These are phyloP conservation scores for Trichoderma oligosporum DNA, from an alignment of 2,329 filamentous ascomycete genomes.

Conservation along the genomic window DNA sequence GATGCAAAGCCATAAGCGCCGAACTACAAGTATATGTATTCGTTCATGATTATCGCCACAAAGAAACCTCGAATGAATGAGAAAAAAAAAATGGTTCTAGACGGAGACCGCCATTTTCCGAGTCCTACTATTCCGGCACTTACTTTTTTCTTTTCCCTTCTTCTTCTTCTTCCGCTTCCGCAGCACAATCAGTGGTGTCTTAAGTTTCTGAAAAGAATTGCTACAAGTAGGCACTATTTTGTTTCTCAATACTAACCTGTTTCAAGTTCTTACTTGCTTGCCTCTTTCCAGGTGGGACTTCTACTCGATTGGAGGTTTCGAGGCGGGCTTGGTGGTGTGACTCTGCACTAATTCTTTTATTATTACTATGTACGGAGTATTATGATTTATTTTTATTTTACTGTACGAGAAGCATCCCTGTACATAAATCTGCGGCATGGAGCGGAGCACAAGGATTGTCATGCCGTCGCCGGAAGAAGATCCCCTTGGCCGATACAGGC, in stretches of 20 bases:
- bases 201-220: too few relatives aligned
- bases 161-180: neutral
- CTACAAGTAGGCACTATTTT: too few relatives aligned
- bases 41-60: neutral
- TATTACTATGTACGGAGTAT: too few relatives aligned
- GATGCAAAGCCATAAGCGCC: conserved; percentile 6
- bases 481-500: conserved; percentile 14
- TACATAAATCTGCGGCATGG: neutral
- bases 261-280: neutral
- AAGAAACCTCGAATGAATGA: neutral
- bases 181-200: neutral
- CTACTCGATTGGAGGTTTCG: neutral
- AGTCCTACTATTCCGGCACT: neutral
- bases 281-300: neutral
- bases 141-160: neutral
- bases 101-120: conserved; percentile 13
- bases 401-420: neutral
- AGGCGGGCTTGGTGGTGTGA: conserved; percentile 10
- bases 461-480: conserved; percentile 8
- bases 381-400: neutral
- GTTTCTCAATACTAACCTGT: neutral
- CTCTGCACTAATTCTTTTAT: neutral
- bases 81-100: neutral
- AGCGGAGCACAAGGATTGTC: neutral
- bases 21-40: too few relatives aligned